A percentile compares a stretch with the other conserved stretches of the same genome.
phyloP scores from a whole-genome alignment of 331 rosid genomes.

The Arachis monticola region DNA sequence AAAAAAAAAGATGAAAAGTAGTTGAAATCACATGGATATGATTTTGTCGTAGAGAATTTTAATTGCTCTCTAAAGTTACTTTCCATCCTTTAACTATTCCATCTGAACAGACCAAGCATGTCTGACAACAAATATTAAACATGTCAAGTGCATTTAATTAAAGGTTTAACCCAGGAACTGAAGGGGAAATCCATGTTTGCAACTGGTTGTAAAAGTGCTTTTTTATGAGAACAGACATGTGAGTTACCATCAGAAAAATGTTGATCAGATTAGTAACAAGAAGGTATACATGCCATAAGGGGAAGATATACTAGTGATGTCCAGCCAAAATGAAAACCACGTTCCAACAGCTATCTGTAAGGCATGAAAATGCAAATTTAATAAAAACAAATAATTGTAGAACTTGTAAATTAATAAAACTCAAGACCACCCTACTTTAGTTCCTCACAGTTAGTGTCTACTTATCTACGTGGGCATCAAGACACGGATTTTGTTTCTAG shows the following conservation, averaged over 20 bases:
- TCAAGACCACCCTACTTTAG: conserved; percentile 7
- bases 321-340: conserved; percentile 90
- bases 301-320: conserved; percentile 67
- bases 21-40: not conserved
- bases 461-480: not conserved
- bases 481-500: not conserved
- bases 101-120: not conserved
- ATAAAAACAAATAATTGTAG: conserved; percentile 16
- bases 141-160: conserved; percentile 9
- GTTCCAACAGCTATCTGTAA: conserved; percentile 83
- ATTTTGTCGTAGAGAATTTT: not conserved
- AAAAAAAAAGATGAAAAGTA: not conserved
- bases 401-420: not conserved
- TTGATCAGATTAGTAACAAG: conserved; percentile 78
- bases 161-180: conserved; percentile 31
- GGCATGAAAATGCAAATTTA: conserved; percentile 38
- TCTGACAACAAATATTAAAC: conserved; percentile 17
- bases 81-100: not conserved
- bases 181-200: conserved; percentile 33
- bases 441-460: not conserved
- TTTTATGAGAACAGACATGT: conserved; percentile 65
- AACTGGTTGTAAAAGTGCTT: conserved; percentile 43
- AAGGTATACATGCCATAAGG: conserved; percentile 99
- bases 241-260: conserved; percentile 91
- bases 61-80: not conserved